phyloP scores from a whole-genome alignment of 768 basidiomycete genomes.

The Tulasnella sp. region DNA sequence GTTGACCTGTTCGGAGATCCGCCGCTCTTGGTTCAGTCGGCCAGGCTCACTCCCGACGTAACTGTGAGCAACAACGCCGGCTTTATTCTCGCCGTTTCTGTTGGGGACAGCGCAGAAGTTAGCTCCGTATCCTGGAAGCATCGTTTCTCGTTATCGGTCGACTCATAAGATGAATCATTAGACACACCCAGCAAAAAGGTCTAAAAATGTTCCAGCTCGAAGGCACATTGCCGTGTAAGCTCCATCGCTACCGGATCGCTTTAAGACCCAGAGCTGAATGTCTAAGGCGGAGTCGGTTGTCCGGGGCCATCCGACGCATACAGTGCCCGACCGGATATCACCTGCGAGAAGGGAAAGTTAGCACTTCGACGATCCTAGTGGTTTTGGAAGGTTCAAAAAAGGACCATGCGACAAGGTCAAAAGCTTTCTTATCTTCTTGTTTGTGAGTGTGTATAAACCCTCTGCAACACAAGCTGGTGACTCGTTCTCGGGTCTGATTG shows the following conservation, averaged over 20 bases:
- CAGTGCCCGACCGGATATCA: neutral
- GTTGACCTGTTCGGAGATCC: neutral
- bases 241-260: neutral
- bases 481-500: neutral
- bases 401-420: neutral
- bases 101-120: neutral
- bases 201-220: neutral
- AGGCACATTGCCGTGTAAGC: neutral
- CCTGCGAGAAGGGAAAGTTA: neutral
- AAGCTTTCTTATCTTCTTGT: neutral
- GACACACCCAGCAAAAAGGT: neutral
- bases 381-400: neutral
- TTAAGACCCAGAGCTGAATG: neutral
- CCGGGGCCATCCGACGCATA: neutral
- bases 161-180: neutral
- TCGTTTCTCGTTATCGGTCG: neutral
- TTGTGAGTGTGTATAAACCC: neutral
- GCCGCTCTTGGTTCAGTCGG: neutral
- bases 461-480: neutral
- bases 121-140: neutral
- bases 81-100: neutral
- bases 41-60: neutral
- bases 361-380: neutral
- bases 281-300: neutral
- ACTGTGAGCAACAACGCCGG: neutral